These are phyloP conservation scores for Rhizophagus prolifer DNA, from an alignment of 192 early-diverging fungal genomes.

Conservation along the genomic window DNA sequence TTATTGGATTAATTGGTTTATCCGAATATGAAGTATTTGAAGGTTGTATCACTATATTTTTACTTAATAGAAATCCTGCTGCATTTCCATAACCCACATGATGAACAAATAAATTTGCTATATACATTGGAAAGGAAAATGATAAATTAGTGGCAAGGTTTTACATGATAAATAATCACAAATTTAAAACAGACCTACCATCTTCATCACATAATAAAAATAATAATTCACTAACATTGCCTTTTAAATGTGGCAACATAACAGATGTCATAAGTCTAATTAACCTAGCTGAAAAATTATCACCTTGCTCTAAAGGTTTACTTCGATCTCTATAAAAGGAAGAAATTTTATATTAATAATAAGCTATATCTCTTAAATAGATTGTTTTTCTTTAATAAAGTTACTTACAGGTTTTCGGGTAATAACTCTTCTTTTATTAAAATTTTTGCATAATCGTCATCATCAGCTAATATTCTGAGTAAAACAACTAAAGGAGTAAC, in stretches of 20 bases:
- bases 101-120: constrained; percentile 60
- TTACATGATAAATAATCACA: neutral
- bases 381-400: neutral
- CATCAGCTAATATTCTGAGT: constrained; percentile 58
- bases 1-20: constrained; percentile 73
- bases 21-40: neutral
- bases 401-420: constrained; percentile 67
- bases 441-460: constrained; percentile 43
- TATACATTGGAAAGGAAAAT: neutral
- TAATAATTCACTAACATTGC: constrained; percentile 62
- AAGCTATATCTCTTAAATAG: neutral
- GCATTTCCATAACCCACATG: constrained; percentile 93
- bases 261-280: constrained; percentile 72
- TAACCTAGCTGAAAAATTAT: constrained; percentile 57
- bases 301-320: constrained; percentile 65
- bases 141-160: neutral
- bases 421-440: constrained; percentile 48
- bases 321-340: constrained; percentile 62
- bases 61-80: constrained; percentile 83
- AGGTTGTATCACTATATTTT: constrained; percentile 60
- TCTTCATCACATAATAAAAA: constrained; percentile 70
- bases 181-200: constrained; percentile 43
- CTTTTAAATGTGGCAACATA: constrained; percentile 55
- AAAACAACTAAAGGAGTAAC: constrained; percentile 69
- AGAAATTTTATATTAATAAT: neutral